These are phyloP conservation scores for Saccharomycopsis crataegensis DNA, from an alignment of 1,139 yeast species.

Conservation along the genomic window DNA sequence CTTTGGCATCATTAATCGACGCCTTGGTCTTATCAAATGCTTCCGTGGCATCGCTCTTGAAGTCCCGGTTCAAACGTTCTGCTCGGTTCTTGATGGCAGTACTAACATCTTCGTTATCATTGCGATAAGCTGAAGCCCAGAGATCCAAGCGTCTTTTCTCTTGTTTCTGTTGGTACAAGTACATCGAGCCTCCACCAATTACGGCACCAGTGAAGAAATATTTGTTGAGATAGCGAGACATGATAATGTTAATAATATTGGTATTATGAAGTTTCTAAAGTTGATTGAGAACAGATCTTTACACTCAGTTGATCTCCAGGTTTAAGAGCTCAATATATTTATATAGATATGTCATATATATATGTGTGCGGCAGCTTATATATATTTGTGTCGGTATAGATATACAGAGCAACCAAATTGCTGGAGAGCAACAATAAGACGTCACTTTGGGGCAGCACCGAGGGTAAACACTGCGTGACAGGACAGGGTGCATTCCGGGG, in stretches of 20 bases:
- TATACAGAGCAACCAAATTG: no score
- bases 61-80: not conserved
- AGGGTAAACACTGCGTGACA: no score
- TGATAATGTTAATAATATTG: not conserved
- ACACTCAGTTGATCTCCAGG: no score
- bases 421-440: no score
- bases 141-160: slow-evolving; percentile 1
- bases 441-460: no score
- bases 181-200: slow-evolving; percentile 18
- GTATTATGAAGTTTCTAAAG: not conserved
- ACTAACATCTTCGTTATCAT: not conserved
- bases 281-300: no score
- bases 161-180: slow-evolving; percentile 11
- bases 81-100: slow-evolving; percentile 10
- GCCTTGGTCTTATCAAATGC: slow-evolving; percentile 24
- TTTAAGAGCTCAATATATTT: no score
- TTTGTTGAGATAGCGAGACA: slow-evolving; percentile 15
- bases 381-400: no score
- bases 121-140: not conserved
- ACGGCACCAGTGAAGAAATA: slow-evolving; percentile 17
- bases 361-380: no score
- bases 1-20: slow-evolving; percentile 22
- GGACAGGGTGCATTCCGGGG: no score
- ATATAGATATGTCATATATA: no score
- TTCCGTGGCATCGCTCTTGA: slow-evolving; percentile 20